Percentiles rank a stretch among this genome's conserved stretches.
These are phyloP conservation scores for Zymoseptoria passerinii DNA, from an alignment of 2,329 filamentous ascomycete genomes.

Conservation along the genomic window DNA sequence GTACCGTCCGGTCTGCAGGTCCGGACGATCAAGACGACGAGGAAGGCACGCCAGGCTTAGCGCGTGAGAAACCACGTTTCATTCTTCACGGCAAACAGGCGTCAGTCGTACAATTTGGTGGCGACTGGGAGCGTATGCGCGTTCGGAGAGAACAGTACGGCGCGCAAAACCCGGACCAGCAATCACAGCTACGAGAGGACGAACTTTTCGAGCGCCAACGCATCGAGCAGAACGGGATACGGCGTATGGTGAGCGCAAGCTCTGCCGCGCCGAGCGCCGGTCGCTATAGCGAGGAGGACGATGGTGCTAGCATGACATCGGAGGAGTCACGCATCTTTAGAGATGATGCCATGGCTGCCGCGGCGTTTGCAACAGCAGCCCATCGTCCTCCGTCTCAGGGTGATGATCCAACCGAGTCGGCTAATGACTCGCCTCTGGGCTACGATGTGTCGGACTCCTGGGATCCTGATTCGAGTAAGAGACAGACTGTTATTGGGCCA, in stretches of 20 bases:
- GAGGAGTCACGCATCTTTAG: constrained; percentile 16
- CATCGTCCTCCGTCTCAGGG: constrained; percentile 4
- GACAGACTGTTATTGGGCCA: constrained; percentile 15
- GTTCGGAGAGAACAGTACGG: constrained; percentile 25
- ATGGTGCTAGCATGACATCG: constrained; percentile 14
- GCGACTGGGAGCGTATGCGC: constrained; percentile 55
- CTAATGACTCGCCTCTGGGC: constrained; percentile 3
- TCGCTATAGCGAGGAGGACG: constrained; percentile 9
- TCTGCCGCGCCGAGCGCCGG: constrained; percentile 10
- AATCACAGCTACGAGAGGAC: constrained; percentile 1
- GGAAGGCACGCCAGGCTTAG: constrained; percentile 56
- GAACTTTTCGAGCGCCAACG: constrained; percentile 2
- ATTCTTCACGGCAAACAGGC: constrained; percentile 97
- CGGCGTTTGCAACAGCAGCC: constrained; percentile 12
- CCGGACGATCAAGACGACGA: constrained; percentile 8
- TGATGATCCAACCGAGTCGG: constrained; percentile 1
- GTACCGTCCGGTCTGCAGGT: constrained; percentile 40
- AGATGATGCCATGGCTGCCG: constrained; percentile 22
- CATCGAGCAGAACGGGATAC: constrained; percentile 1
- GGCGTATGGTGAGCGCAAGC: constrained; percentile 6
- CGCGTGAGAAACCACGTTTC: constrained; percentile 77
- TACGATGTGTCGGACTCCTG: constrained; percentile 9
- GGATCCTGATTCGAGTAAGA: constrained; percentile 9
- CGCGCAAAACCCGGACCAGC: constrained; percentile 5
- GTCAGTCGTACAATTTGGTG: constrained; percentile 90